Conservation (phyloP, 1,284 basidiomycete genomes). For the Austroboletus niveus region DNA sequence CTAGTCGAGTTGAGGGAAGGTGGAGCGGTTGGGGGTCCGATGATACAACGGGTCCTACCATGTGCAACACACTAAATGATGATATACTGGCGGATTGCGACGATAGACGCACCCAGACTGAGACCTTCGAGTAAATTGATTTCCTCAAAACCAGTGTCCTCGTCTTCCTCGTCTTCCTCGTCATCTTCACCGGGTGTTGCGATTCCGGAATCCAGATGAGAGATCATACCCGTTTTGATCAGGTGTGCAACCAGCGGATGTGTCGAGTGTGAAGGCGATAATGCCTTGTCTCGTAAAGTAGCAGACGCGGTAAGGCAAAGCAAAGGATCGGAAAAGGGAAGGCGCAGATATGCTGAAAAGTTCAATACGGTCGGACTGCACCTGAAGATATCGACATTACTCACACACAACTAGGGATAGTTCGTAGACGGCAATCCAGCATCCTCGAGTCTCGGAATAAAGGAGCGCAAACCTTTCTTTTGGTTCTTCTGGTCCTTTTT, state of each 20-base stretch:
- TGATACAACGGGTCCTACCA: constrained; percentile 47
- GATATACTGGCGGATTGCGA: background rate
- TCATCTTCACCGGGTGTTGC: constrained; percentile 22
- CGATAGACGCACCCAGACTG: constrained; percentile 42
- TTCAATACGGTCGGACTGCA: background rate
- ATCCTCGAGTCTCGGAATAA: constrained; percentile 53
- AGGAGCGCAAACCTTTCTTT: constrained; percentile 61
- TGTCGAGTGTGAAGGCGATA: constrained; percentile 51
- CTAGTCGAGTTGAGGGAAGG: constrained; percentile 66
- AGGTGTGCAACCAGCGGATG: constrained; percentile 50
- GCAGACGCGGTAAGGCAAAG: constrained; percentile 79
- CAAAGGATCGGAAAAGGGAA: constrained; percentile 70
- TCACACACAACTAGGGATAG: constrained; percentile 74
- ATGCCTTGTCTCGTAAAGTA: constrained; percentile 72
- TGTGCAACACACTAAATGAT: background rate
- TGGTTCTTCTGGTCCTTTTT: constrained; percentile 38
- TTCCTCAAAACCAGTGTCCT: constrained; percentile 64
- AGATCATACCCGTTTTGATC: constrained; percentile 31
- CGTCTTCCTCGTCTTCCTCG: constrained; percentile 32
- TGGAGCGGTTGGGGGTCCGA: constrained; percentile 37
- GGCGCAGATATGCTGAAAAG: constrained; percentile 64
- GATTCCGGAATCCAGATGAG: constrained; percentile 17
- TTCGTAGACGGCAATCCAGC: constrained; percentile 77
- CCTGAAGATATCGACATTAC: constrained; percentile 30
- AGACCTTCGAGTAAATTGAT: constrained; percentile 77